Evolutionary conservation across 805 yeast genomes (phyloP), one percentile per base, ranked within the genome.

Genomic region (Pichia manshurica): DNA sequence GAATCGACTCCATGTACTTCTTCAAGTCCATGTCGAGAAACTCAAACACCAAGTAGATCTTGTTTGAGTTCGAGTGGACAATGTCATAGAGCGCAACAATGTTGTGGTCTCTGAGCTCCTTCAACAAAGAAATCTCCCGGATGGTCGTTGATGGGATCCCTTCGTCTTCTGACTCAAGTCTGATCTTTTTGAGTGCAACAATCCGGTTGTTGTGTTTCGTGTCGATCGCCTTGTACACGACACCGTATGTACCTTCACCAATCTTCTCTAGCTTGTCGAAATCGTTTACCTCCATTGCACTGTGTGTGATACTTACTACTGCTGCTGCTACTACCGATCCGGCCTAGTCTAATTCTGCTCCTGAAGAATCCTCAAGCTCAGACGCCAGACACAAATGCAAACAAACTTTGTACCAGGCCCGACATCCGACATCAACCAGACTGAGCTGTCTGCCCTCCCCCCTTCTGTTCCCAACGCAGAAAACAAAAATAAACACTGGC

Each of bases 61-160:
- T 93, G 66, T 90, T 95, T 17, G 86, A 78, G 65, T 91, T 97
- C 2, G 96, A 85, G 65, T 93, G 99, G 52, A 93, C 95, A 54
- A 93, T 93, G 66, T 93, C 96, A 65, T 83, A 87, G 38, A 93
- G 74, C 41, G 95, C 74, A 21, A 93, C 97, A 45, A 91, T 90
- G 66, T 91, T 89, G 52, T 88, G 95, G 68, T 93, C 96, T 54
- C 87, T 79, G 75, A 93, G 76, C 64, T 93, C 99, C 65, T 93
- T 91, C 67, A 93, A 76, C 40, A 93, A 74, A 1, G 98, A 91
- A 57, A 93, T 93, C 64, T 93, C 99, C 58, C 99, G 77, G 50
- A 93, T 93, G 5, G 99, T 98, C 0, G 99, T 93, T 1, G 97
- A 89, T 2, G 99, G 99, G 20, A 95, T 97, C 17, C 99, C 99